Percentiles rank a stretch among this genome's conserved stretches.
phyloP scores from a whole-genome alignment of 306 rosid genomes.

The Astragalus glycyphyllos region DNA sequence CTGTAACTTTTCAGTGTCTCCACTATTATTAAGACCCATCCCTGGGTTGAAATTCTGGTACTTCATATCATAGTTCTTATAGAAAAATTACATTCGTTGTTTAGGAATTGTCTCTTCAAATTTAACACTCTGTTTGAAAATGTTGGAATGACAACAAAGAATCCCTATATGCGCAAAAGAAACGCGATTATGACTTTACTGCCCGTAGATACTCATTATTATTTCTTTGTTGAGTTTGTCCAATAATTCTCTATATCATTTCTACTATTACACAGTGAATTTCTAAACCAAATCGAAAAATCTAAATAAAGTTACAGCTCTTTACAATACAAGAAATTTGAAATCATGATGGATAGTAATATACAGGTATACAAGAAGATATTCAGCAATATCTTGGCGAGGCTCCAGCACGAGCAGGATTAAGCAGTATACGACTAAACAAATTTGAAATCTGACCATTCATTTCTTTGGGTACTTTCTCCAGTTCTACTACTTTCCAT shows the following conservation, averaged over 20 bases:
- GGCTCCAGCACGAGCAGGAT: slow-evolving; percentile 51
- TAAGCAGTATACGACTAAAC: slow-evolving; percentile 48
- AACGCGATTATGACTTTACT: background rate
- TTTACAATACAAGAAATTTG: slow-evolving; percentile 39
- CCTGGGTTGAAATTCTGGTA: background rate
- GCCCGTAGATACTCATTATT: background rate
- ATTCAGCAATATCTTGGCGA: slow-evolving; percentile 69
- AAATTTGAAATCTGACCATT: slow-evolving; percentile 61
- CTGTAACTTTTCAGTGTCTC: slow-evolving; percentile 2
- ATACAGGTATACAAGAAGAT: slow-evolving; percentile 16
- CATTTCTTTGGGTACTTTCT: slow-evolving; percentile 60
- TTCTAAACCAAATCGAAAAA: slow-evolving; percentile 31
- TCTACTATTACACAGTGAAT: slow-evolving; percentile 28
- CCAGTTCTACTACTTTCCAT: slow-evolving; percentile 67
- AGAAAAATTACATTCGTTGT: slow-evolving; percentile 5
- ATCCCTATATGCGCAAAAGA: too few species aligned
- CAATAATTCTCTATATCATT: slow-evolving; percentile 24
- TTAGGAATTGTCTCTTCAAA: too few species aligned
- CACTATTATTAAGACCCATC: background rate
- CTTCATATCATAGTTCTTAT: slow-evolving; percentile 16
- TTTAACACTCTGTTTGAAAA: too few species aligned
- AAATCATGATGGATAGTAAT: background rate
- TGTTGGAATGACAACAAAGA: too few species aligned
- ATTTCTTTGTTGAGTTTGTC: slow-evolving; percentile 5
- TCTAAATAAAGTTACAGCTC: slow-evolving; percentile 28